Base-by-base conservation (phyloP, 2,329 filamentous ascomycete genomes). In the Fusarium nelsonii region DNA sequence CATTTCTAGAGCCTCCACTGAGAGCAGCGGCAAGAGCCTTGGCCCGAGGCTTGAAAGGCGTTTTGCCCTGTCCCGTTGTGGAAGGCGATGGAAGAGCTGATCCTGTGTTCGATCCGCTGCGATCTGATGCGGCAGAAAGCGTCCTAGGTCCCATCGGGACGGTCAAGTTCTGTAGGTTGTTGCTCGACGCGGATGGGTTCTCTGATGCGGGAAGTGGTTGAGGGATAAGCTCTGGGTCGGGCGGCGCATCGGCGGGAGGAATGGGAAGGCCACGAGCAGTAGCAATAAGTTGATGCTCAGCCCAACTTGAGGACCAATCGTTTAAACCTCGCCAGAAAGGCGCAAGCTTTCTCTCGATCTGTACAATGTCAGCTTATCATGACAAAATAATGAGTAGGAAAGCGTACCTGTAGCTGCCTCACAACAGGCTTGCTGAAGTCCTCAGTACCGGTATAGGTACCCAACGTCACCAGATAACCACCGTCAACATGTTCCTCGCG, bases 261-360 rank as follows among this genome's bases (percentile, higher is more conserved):
- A 98, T 90, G 4, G 92, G 88, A 58, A 97, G 86, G 20, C 93
- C 94, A 75, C 93, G 89, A 50, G 91, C 96, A 26, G 93, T 94
- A 59, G 95, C 94, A 73, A 97, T 89, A n/a, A 99, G 88, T 80
- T 99, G 96, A 79, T 96, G 90, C 76, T 99, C 96, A 14, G 93
- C 92, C 96, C 96, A 99, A 53, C 88, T 92, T 23, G 92, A 88
- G 16, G 90, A 91, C 79, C 96, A 93, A 78, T 98, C 94, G 69
- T 97, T 91, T 6, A 99, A 83, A 7, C 96, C 96, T 76, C 91
- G 91, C 94, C 95, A 99, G 79, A 99, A 99, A 0, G 96, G 96
- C 41, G 96, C 96, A 65, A 99, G 81, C 66, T 92, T 90, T 72
- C 96, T 88, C 80, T 99, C 96, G 77, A 99, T 94, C 95, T 98